These are phyloP conservation scores for Rutidosis leptorrhynchoides DNA, from an alignment of 129 eudicot species.

Conservation along the genomic window DNA sequence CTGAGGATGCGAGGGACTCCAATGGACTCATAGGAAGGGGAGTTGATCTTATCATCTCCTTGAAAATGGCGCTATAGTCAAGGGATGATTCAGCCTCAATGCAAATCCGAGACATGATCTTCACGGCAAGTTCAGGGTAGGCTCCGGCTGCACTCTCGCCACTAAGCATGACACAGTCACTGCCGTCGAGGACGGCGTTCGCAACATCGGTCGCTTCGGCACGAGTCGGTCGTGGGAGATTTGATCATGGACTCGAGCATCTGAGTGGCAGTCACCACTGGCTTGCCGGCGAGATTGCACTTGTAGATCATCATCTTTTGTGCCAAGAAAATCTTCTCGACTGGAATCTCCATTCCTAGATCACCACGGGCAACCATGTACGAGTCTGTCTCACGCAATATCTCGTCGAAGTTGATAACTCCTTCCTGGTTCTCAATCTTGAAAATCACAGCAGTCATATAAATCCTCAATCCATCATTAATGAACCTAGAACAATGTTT, in stretches of 20 bases:
- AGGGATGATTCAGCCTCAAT: slow-evolving; percentile 79
- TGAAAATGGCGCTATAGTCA: slow-evolving; percentile 59
- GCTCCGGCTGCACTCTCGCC: slow-evolving; percentile 59
- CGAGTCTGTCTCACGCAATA: slow-evolving; percentile 73
- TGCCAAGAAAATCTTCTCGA: slow-evolving; percentile 77
- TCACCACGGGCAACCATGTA: slow-evolving; percentile 96
- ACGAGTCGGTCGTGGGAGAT: slow-evolving; percentile 80
- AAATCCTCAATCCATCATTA: too few relatives aligned
- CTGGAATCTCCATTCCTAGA: slow-evolving; percentile 91
- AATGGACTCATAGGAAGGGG: slow-evolving; percentile 81
- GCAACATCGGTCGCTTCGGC: slow-evolving; percentile 86
- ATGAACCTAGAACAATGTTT: too few relatives aligned
- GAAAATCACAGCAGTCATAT: slow-evolving; percentile 1
- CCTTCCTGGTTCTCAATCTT: slow-evolving; percentile 92
- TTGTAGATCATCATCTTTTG: slow-evolving; percentile 92
- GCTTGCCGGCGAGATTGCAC: slow-evolving; percentile 74
- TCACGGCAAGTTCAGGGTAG: slow-evolving; percentile 77
- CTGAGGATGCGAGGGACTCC: slow-evolving; percentile 82
- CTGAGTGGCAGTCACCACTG: slow-evolving; percentile 81
- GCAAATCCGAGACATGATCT: slow-evolving; percentile 76
- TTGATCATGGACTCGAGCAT: slow-evolving; percentile 91
- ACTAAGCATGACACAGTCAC: slow-evolving; percentile 81
- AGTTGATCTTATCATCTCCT: slow-evolving; percentile 68
- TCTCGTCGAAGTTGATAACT: slow-evolving; percentile 77
- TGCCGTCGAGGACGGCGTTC: slow-evolving; percentile 79